Base-by-base conservation (phyloP, 1,284 basidiomycete species). In the Malassezia restricta region DNA sequence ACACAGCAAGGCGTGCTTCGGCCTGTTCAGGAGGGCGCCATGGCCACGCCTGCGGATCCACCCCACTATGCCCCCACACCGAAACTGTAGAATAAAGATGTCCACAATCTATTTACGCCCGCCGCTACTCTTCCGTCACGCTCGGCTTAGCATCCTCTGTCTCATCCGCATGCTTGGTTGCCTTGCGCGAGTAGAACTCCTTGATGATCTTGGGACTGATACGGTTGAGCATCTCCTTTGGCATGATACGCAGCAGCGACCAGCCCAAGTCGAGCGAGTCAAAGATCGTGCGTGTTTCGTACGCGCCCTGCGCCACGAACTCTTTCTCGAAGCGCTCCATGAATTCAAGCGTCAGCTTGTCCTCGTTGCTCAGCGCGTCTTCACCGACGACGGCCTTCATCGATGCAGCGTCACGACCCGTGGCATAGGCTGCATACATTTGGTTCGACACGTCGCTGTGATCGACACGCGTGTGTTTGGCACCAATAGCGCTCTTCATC, bases 351-450 rank as follows among this genome's bases (percentile, higher is more conserved):
- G 64, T 64, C 40, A 70, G 54, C 56, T 65, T 69, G 56, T 96
- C 92, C 75, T 96, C 92, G 0, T 83, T 77, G 31, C 86, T 89
- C 62, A 98, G 77, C 6, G 94, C 92, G 75, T 98, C 94, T 75
- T 98, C 94, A 73, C 94, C 94, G 44, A 99, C 94, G 43, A 98
- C 94, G 51, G 94, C 94, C 77, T 98, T 98, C 94, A 99, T 98
- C 4, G 91, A 81, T 1, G 92, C 90, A 30, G 94, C 94, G 73
- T 99, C 94, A 70, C 88, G 83, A 49, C 91, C 94, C 71, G 59
- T 69, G 27, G 66, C 69, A 46, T 71, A 70, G 27, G 61, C 64
- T 8, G 66, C 68, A 42, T 69, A 76, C 56, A 73, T 67, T 58
- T 71, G 68, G 58, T 73, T 73, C 14, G 92, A 98, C 35, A 98